Evolutionary conservation across 2,329 filamentous ascomycete species (phyloP).

Genomic region (Exophiala dermatitidis): DNA sequence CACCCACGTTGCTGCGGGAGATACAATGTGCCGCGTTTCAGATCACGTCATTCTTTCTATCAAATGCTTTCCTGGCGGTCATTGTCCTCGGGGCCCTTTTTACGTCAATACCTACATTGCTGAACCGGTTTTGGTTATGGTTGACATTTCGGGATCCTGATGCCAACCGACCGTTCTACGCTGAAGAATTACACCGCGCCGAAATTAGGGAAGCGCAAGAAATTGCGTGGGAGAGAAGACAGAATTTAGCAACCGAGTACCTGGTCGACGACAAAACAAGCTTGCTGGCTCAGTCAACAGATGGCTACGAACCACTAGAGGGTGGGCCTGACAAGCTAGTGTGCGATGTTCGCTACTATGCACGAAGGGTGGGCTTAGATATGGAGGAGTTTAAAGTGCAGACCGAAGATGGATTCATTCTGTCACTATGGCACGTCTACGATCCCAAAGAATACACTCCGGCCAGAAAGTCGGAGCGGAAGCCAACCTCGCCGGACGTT

Average conservation of each 20-base stretch:
- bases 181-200: conserved; percentile 61
- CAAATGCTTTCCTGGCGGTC: conserved; percentile 65
- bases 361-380: conserved; percentile 77
- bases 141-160: conserved; percentile 56
- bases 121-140: conserved; percentile 45
- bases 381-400: conserved; percentile 76
- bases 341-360: conserved; percentile 79
- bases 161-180: conserved; percentile 57
- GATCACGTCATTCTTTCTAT: conserved; percentile 64
- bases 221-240: conserved; percentile 53
- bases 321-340: conserved; percentile 71
- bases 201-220: conserved; percentile 52
- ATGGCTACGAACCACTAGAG: conserved; percentile 66
- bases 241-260: conserved; percentile 28
- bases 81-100: conserved; percentile 70
- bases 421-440: conserved; percentile 83
- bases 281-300: conserved; percentile 26
- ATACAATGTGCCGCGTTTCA: conserved; percentile 61
- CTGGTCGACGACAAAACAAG: conserved; percentile 26
- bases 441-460: conserved; percentile 67
- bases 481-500: conserved; percentile 52
- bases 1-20: conserved; percentile 58
- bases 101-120: conserved; percentile 53
- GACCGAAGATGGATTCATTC: conserved; percentile 89
- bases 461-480: conserved; percentile 37